phyloP scores from a whole-genome alignment of 768 basidiomycete species.

The Vararia minispora region DNA sequence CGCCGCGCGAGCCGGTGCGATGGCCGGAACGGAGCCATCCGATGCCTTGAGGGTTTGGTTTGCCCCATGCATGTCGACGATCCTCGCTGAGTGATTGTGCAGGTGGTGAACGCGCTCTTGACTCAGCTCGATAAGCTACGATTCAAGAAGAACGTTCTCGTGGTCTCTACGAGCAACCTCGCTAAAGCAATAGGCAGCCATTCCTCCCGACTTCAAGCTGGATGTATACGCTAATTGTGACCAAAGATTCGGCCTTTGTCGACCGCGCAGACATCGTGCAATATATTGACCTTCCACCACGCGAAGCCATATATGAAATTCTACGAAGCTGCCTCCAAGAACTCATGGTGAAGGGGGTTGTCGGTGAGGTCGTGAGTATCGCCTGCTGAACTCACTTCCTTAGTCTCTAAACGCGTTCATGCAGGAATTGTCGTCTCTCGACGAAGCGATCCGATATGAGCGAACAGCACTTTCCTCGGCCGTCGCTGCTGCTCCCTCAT shows the following conservation, averaged over 20 bases:
- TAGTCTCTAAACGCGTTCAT: background rate
- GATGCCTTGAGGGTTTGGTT: slow-evolving; percentile 88
- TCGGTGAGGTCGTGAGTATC: slow-evolving; percentile 48
- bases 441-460: slow-evolving; percentile 50
- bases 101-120: slow-evolving; percentile 96
- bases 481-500: slow-evolving; percentile 23
- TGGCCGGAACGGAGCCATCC: slow-evolving; percentile 92
- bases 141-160: slow-evolving; percentile 84
- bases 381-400: background rate
- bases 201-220: background rate
- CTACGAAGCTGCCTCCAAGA: slow-evolving; percentile 73
- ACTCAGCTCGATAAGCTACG: slow-evolving; percentile 96
- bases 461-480: slow-evolving; percentile 12
- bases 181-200: slow-evolving; percentile 78
- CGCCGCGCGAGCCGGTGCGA: slow-evolving; percentile 86
- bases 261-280: slow-evolving; percentile 96
- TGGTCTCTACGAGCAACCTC: slow-evolving; percentile 95
- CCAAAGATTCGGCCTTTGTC: slow-evolving; percentile 82
- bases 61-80: slow-evolving; percentile 14
- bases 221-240: slow-evolving; percentile 1
- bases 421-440: slow-evolving; percentile 52
- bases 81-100: background rate
- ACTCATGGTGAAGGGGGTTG: slow-evolving; percentile 62
- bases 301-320: slow-evolving; percentile 91
- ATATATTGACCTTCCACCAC: slow-evolving; percentile 84